phyloP scores from a whole-genome alignment of 2,329 filamentous ascomycete genomes.

The Aspergillus vadensis region DNA sequence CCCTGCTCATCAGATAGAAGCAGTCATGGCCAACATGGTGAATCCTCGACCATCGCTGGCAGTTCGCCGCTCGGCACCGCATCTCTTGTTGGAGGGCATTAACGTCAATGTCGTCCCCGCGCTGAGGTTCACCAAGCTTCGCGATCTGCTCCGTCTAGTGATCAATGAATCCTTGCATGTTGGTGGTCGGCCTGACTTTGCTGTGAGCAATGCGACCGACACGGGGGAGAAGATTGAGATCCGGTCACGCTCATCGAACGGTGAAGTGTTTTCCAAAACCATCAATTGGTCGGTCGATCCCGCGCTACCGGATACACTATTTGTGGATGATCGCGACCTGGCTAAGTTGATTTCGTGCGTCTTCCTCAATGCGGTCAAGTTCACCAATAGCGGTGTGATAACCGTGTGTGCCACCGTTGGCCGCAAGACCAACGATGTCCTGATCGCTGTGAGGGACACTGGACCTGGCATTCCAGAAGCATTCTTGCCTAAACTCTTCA shows the following conservation, averaged over 20 bases:
- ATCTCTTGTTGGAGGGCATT: constrained; percentile 39
- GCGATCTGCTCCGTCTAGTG: constrained; percentile 49
- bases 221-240: constrained; percentile 51
- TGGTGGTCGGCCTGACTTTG: constrained; percentile 51
- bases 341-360: constrained; percentile 66
- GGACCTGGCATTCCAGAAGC: constrained; percentile 68
- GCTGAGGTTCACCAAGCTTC: constrained; percentile 47
- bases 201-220: constrained; percentile 46
- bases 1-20: constrained; percentile 40
- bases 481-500: constrained; percentile 68
- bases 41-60: constrained; percentile 39
- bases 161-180: constrained; percentile 53
- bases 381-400: constrained; percentile 66
- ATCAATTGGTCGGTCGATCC: constrained; percentile 53
- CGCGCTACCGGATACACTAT: constrained; percentile 49
- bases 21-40: constrained; percentile 42
- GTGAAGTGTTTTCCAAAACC: constrained; percentile 45
- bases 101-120: constrained; percentile 39
- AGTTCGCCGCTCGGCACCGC: constrained; percentile 39
- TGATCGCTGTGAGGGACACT: constrained; percentile 66
- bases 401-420: constrained; percentile 57
- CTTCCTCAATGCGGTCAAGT: constrained; percentile 69
- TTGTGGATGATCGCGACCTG: constrained; percentile 64
- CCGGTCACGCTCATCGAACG: constrained; percentile 47
- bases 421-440: constrained; percentile 54